phyloP scores from a whole-genome alignment of 1,139 yeast genomes.

The Candida sp. region DNA sequence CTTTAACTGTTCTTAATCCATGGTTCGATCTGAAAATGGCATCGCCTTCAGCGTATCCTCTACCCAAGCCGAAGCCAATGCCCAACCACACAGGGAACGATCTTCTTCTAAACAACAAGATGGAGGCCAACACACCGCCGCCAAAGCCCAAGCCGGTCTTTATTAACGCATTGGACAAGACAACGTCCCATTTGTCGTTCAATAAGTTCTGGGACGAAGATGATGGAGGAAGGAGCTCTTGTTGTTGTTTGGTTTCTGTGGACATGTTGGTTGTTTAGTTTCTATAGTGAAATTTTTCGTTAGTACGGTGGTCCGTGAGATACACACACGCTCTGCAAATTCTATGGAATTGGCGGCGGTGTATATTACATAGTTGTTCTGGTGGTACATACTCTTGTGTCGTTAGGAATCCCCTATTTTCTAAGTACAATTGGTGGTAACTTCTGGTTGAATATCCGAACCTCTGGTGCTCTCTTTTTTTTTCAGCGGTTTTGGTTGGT shows the following conservation, averaged over 20 bases:
- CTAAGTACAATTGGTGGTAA: neutral
- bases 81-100: slow-evolving; percentile 98
- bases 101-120: slow-evolving; percentile 88
- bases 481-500: slow-evolving; percentile 5
- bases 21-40: slow-evolving; percentile 87
- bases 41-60: slow-evolving; percentile 98
- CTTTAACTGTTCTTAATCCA: slow-evolving; percentile 75
- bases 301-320: neutral
- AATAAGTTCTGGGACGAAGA: slow-evolving; percentile 71
- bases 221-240: slow-evolving; percentile 29
- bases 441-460: neutral
- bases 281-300: neutral
- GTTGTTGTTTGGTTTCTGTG: slow-evolving; percentile 23
- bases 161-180: slow-evolving; percentile 90
- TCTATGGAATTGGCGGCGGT: neutral
- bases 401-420: neutral
- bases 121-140: slow-evolving; percentile 95
- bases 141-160: slow-evolving; percentile 99
- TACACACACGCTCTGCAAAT: neutral
- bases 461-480: slow-evolving; percentile 1
- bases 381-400: neutral
- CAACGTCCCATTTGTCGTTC: slow-evolving; percentile 97
- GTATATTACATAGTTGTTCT: neutral
- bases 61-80: slow-evolving; percentile 94
- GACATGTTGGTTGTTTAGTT: slow-evolving; percentile 15